phyloP scores from a whole-genome alignment of 2,329 filamentous ascomycete species.

The Chrysoporthe austroafricana region DNA sequence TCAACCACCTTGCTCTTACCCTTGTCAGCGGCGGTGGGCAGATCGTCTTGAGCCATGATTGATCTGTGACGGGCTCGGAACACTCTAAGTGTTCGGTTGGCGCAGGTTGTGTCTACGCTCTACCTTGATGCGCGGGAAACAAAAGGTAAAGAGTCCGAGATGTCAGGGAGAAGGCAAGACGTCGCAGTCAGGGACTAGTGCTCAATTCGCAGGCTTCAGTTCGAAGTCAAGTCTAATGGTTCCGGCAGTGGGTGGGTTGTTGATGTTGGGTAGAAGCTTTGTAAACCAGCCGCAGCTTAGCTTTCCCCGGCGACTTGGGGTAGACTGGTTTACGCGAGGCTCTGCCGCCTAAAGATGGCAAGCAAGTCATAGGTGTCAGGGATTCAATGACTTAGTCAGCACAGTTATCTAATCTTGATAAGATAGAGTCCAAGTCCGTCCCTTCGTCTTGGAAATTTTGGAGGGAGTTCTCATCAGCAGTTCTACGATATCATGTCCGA shows the following conservation, averaged over 20 bases:
- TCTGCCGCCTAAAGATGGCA: constrained; percentile 40
- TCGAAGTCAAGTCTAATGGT: constrained; percentile 9
- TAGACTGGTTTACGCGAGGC: constrained; percentile 39
- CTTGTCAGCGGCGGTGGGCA: constrained; percentile 84
- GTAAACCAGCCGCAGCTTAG: constrained; percentile 29
- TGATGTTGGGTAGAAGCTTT: constrained; percentile 31
- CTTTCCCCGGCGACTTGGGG: constrained; percentile 17
- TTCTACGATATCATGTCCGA: background rate
- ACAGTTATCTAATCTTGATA: constrained; percentile 28
- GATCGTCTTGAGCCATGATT: constrained; percentile 89
- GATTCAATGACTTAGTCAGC: constrained; percentile 11
- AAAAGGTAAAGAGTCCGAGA: constrained; percentile 26
- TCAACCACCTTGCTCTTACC: constrained; percentile 92
- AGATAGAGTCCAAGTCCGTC: constrained; percentile 23
- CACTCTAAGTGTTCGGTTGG: constrained; percentile 15
- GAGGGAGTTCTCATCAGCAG: constrained; percentile 12
- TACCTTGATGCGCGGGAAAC: constrained; percentile 34
- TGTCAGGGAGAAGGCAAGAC: background rate
- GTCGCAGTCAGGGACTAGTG: background rate
- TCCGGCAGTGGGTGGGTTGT: constrained; percentile 22
- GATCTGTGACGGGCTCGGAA: constrained; percentile 15
- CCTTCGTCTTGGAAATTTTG: constrained; percentile 23
- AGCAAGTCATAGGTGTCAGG: constrained; percentile 19
- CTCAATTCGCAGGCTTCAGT: no score
- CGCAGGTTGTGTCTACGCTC: constrained; percentile 28